Base-by-base conservation (phyloP, 106 monocot genomes). In the Acorus calamus region DNA sequence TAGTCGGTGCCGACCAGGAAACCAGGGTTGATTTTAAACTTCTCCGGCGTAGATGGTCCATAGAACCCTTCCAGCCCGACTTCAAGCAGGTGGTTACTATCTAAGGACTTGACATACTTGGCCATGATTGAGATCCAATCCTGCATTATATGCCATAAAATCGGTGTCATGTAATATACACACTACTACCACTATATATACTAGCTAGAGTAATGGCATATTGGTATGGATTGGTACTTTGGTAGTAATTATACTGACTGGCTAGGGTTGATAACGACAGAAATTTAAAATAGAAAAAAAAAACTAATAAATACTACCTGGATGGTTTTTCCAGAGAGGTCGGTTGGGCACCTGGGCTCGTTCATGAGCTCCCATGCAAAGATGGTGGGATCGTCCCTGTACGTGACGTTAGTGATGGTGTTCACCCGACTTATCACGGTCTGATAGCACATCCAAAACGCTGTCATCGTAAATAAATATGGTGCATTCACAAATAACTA, bases 311-410 rank as follows among this genome's bases (percentile, higher is more conserved):
- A 28, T 28, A 28, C 28, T 2, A 74, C 74, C 67, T 79, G 79
- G 14, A 79, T 53, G 11, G 60, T 75, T 14, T 5, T 49, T 4
- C 80, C 80, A 4, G 75, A 59, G 10, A 53, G 51, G 44, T 80
- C 80, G 9, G 60, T 59, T 46, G 50, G 8, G 62, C 80, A 75
- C 6, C 66, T 65, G 3, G 75, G 66, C 55, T 80, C 80, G 9
- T 80, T 80, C 49, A 80, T 80, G 9, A 80, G 69, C 65, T 74
- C 74, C 79, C 79, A 79, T n/a, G 68, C 74, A 6, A 79, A 54
- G 60, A 79, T 79, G 14, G 75, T 80, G 1, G 80, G 80, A 59
- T 80, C 80, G 42, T 80, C 80, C 48, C 51, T 75, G 71, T 80
- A 80, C 7, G 61, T 13, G 14, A 71, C 46, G 6, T 61, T 61